Evolutionary conservation across 2,329 filamentous ascomycete species (phyloP).

Genomic region (Fusarium sp.): DNA sequence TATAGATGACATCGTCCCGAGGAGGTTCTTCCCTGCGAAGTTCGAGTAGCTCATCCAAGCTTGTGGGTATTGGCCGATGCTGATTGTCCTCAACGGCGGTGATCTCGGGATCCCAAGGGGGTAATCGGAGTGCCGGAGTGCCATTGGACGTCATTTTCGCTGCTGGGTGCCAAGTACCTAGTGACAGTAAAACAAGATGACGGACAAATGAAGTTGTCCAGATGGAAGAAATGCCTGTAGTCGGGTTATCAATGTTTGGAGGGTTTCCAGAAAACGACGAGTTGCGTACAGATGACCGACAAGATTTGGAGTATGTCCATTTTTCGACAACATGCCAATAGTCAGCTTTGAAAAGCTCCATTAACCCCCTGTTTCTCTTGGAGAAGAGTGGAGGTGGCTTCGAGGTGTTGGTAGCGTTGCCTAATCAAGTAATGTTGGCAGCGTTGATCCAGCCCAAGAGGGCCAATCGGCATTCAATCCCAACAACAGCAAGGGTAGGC

Average conservation of each 20-base stretch:
- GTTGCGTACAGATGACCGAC: not conserved
- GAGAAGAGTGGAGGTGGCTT: not conserved
- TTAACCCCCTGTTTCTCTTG: not conserved
- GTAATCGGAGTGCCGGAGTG: not conserved
- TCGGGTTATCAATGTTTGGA: not conserved
- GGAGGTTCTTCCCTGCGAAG: conserved; percentile 7
- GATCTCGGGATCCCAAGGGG: conserved; percentile 10
- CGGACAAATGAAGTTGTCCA: not conserved
- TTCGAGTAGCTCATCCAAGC: not conserved
- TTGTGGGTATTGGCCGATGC: conserved; percentile 5
- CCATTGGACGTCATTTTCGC: not conserved
- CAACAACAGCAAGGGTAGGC: not conserved
- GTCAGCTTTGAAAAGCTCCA: not conserved
- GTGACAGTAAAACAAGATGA: not conserved
- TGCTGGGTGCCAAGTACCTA: not conserved
- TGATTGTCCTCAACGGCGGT: conserved; percentile 6
- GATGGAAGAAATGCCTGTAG: not conserved
- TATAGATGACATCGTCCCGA: conserved; percentile 7
- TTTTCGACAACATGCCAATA: not conserved
- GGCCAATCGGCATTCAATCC: not conserved
- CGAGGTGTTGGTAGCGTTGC: not conserved
- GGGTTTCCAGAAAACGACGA: not conserved
- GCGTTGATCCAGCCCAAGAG: not conserved
- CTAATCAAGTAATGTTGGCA: not conserved
- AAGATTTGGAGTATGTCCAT: not conserved